A percentile compares a stretch with the other conserved stretches of the same genome.
Evolutionary conservation across 202 grass and related monocot species (phyloP).

Genomic region (Carex sylvatica): DNA sequence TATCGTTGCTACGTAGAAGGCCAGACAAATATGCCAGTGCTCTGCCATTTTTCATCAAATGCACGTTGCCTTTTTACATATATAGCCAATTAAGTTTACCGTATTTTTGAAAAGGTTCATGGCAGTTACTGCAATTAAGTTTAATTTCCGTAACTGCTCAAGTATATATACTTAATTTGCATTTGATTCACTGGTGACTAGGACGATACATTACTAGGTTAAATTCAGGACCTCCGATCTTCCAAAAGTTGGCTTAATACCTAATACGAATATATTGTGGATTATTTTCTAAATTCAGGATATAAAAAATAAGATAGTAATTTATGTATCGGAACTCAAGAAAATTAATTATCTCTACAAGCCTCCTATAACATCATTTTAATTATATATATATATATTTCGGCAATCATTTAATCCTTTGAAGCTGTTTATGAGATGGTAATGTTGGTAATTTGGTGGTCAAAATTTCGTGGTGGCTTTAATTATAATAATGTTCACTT

Average conservation of each 20-base stretch:
- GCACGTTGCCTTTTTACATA: neutral
- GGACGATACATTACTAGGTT: neutral
- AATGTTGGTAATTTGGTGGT: too few relatives aligned
- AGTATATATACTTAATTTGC: neutral
- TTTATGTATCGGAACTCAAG: neutral
- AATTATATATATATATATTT: too few relatives aligned
- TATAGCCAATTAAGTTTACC: neutral
- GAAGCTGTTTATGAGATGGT: too few relatives aligned
- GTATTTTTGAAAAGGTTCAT: too few relatives aligned
- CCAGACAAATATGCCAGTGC: conserved; percentile 25
- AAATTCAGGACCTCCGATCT: neutral
- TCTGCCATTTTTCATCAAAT: conserved; percentile 1
- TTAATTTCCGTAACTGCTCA: neutral
- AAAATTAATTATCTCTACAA: too few relatives aligned
- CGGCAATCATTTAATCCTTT: too few relatives aligned
- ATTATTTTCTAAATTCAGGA: neutral
- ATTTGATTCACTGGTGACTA: too few relatives aligned
- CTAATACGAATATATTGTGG: neutral
- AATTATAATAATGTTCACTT: too few relatives aligned
- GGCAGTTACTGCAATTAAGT: too few relatives aligned
- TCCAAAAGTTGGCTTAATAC: neutral
- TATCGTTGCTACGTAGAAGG: neutral
- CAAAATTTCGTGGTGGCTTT: too few relatives aligned
- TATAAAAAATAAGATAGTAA: neutral
- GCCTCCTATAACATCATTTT: too few relatives aligned